Base-by-base conservation (phyloP, 495 filamentous ascomycete species). In the Clohesyomyces aquaticus region DNA sequence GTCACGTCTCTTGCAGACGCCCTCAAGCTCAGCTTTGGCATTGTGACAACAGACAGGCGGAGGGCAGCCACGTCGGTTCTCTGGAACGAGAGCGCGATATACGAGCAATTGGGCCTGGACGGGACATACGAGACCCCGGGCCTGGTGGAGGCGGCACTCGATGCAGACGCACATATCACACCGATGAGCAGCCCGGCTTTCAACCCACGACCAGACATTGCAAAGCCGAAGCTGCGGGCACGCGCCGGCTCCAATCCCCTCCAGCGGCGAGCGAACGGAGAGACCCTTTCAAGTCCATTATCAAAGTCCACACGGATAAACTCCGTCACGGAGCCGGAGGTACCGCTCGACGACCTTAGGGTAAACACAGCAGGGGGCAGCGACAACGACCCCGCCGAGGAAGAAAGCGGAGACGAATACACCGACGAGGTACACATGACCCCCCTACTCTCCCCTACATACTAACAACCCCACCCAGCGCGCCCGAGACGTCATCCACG, bases 1-100 rank as follows among this genome's bases (percentile, higher is more conserved):
- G 95, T 98, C 25, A 98, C 95, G n/a, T 96, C 91, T 12, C 80
- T 98, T 29, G 94, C 94, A 60, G 94, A 98, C 78, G 93, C 91
- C 2, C 77, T 98, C 66, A 97, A 98, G 79, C 83, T 98, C 67
- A 97, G 93, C 78, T 98, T 98, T 61, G 94, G 93, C 55, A 88
- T 98, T 71, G 91, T 98, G 61, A 98, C 93, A 19, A 98, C 95
- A 11, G 93, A 98, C 70, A 84, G 90, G 66, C 87, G 88, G 67
- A 83, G 93, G 48, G 73, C 77, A 23, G 48, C 59, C n/a, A 79
- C 61, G 83, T 85, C 57, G 25, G 50, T 61, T 16, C 26, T 42
- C 61, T 86, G 91, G 84, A 80, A 83, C 53, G 83, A 85, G 41
- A 94, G 90, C 70, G 87, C 72, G 9, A 72, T 80, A 48, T 73